Conservation (phyloP, 2,329 filamentous ascomycete species). For the Beauveria brongniartii region DNA sequence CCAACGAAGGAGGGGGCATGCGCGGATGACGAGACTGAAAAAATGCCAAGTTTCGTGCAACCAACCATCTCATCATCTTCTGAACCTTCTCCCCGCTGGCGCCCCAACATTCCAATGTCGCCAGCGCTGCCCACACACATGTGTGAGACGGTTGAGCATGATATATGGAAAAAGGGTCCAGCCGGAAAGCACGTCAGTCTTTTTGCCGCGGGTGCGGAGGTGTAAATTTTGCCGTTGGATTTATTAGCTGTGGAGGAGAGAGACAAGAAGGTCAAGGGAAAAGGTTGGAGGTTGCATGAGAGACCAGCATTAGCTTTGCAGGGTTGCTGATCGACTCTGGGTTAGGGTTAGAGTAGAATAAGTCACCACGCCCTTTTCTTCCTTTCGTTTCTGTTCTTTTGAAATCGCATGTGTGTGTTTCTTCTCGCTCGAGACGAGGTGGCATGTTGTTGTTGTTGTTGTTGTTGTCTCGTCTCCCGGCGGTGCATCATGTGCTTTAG, state of each 20-base stretch:
- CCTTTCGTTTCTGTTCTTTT: not conserved
- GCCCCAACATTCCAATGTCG: too few relatives aligned
- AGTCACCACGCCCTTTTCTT: too few relatives aligned
- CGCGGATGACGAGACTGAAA: too few relatives aligned
- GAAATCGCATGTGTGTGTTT: too few relatives aligned
- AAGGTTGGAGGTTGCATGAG: not conserved
- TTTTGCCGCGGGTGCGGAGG: not conserved
- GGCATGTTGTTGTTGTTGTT: not conserved
- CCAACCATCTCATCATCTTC: too few relatives aligned
- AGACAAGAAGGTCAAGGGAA: slow-evolving; percentile 4
- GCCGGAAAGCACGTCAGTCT: not conserved
- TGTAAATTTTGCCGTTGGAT: not conserved
- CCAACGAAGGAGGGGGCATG: too few relatives aligned
- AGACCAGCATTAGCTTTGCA: slow-evolving; percentile 3
- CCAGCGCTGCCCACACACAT: too few relatives aligned
- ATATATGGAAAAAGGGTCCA: too few relatives aligned
- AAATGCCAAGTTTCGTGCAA: too few relatives aligned
- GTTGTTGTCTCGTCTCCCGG: not conserved
- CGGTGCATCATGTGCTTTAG: too few relatives aligned
- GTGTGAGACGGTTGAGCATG: too few relatives aligned
- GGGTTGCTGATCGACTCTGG: not conserved
- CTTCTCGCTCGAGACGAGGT: not conserved
- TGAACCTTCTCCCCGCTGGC: too few relatives aligned
- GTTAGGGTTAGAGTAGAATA: not conserved
- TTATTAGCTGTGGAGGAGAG: slow-evolving; percentile 2